Evolutionary conservation across 2,329 filamentous ascomycete genomes (phyloP), one percentile per base, ranked within the genome.

Genomic region (Venturia nashicola): DNA sequence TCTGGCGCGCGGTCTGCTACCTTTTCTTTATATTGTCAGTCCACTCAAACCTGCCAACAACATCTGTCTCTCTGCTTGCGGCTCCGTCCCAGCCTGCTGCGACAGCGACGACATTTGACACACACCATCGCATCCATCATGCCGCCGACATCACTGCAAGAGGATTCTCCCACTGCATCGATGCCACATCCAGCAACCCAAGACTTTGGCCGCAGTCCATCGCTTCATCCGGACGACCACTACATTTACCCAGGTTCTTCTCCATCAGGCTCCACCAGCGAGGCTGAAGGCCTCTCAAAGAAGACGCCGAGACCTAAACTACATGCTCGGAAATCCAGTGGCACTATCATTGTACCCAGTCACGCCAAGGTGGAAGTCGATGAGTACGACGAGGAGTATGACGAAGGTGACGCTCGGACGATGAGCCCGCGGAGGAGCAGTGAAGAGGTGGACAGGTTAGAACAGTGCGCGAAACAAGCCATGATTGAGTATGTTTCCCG

Each of bases 371-470:
- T 90, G 66, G 88, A 90, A 68, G 84, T 89, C 43, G 78, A 87
- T 66, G 84, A 89, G 43, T 78, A 87, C 66, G 86, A 90, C 67
- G 83, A 88, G 67, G 83, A 90, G 67, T 89, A 91, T 69, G 90
- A 91, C 34, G 88, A 91, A 32, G 89, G 91, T 73, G 92, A 97
- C 74, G 92, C 94, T 66, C 82, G 93, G 71, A 89, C 91, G 66
- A 97, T 99, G 93, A 97, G 92, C 73, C 93, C 93, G 2, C 82
- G 93, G 69, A 81, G 93, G 70, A 96, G 91, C 68, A 95, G 88
- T 70, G 91, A 94, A 71, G 93, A 97, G 72, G 84, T 97, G 63
- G 90, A 96, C 75, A 87, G 86, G 72, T 83, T 97, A 74, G 89
- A 91, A 69, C 86, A 89, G 70, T 90, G 93, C 71, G 91, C 92